Evolutionary conservation across 169 alveolate genomes (phyloP), one percentile per base, ranked within the genome.

Genomic region (Gregarina niphandrodes): DNA sequence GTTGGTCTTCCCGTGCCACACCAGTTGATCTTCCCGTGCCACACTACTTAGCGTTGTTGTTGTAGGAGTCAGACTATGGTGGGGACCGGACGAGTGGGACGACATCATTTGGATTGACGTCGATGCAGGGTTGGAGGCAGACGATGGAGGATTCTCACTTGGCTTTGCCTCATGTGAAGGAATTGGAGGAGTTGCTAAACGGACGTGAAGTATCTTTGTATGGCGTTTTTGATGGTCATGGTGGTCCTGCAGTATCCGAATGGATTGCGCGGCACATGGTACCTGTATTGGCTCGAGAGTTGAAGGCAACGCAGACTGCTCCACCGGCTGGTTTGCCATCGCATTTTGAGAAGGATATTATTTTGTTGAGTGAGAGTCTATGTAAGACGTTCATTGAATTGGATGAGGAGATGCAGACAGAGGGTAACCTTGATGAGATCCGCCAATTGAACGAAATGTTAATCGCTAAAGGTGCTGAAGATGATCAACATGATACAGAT

Each of bases 221-320:
- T 53, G 96, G 93, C 16, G 94, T 85, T 15, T 85, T 82, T 60
- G 96, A 85, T 68, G 96, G 96, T 2, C 96, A 85, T 44, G 93
- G 94, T 21, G 96, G 96, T 2, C 70, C 80, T 18, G 83, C 78
- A 52, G 92, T 86, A 6, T 75, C 92, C 20, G 40, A 63, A 29
- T 81, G 32, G 32, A n/a, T 26, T n/a, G n/a, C 32, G 13, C 9
- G n/a, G 13, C 9, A 26, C 32, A 9, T 26, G 9, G 32, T 9
- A 9, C 32, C 13, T 26, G n/a, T 26, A 26, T 9, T 26, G 9
- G n/a, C 9, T 9, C 13, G n/a, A n/a, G 32, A 26, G n/a, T 9
- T 26, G 9, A 9, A n/a, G 9, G n/a, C 9, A 26, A 26, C 32
- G 9, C 9, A 26, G n/a, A n/a, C n/a, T n/a, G n/a, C n/a, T n/a